These are phyloP conservation scores for Odontarrhena argentea DNA, from an alignment of 345 rosid species.

Conservation along the genomic window DNA sequence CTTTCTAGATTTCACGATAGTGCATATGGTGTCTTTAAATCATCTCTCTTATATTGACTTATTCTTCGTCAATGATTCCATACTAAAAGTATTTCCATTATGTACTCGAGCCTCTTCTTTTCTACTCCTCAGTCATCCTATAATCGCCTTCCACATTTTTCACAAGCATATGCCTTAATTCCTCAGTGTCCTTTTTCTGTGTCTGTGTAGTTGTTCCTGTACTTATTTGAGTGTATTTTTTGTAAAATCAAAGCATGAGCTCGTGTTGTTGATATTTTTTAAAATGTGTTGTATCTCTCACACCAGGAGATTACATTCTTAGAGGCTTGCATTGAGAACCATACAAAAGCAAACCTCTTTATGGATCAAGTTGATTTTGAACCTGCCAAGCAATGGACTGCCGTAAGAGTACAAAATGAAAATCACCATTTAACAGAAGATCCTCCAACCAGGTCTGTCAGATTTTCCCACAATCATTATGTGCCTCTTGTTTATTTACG, in stretches of 20 bases:
- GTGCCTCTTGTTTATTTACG: background rate
- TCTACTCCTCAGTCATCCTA: background rate
- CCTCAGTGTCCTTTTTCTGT: background rate
- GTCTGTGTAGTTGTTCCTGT: slow-evolving; percentile 11
- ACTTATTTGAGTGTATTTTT: background rate
- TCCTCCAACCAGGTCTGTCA: slow-evolving; percentile 51
- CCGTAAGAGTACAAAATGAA: slow-evolving; percentile 60
- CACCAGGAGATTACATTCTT: slow-evolving; percentile 81
- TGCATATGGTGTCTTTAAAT: slow-evolving; percentile 11
- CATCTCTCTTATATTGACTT: background rate
- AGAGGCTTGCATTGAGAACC: slow-evolving; percentile 97
- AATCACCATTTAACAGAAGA: slow-evolving; percentile 44
- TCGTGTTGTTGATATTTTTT: slow-evolving; percentile 20
- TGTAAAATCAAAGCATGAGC: slow-evolving; percentile 1
- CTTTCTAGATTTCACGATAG: slow-evolving; percentile 2
- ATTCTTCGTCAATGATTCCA: background rate
- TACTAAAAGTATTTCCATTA: background rate
- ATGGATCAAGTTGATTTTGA: slow-evolving; percentile 99
- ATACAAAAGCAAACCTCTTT: slow-evolving; percentile 83
- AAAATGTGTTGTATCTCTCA: slow-evolving; percentile 24
- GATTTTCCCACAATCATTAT: slow-evolving; percentile 16
- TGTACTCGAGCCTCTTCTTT: background rate
- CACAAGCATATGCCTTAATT: too few species aligned
- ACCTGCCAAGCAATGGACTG: slow-evolving; percentile 85
- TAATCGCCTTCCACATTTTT: background rate